phyloP scores from a whole-genome alignment of 2,329 filamentous ascomycete genomes.

The Alternaria arborescens region DNA sequence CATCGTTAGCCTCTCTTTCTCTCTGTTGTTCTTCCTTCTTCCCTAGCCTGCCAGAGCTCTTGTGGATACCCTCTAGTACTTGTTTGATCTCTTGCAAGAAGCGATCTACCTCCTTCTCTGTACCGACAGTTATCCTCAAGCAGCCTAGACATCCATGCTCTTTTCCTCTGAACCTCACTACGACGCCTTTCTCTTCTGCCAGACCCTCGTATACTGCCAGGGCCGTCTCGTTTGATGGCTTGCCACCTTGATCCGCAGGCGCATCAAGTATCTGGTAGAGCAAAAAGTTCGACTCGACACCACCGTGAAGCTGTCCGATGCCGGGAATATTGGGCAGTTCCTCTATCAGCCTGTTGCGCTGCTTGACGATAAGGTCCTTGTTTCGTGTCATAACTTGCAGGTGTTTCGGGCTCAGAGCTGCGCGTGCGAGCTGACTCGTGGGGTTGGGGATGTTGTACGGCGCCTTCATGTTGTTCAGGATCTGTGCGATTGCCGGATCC shows the following conservation, averaged over 20 bases:
- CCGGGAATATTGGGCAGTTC: constrained; percentile 80
- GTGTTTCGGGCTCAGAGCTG: constrained; percentile 73
- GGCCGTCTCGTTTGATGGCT: constrained; percentile 81
- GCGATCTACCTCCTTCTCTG: constrained; percentile 81
- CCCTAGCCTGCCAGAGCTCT: constrained; percentile 43
- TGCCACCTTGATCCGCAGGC: constrained; percentile 62
- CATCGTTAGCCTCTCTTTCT: constrained; percentile 60
- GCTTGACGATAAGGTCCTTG: constrained; percentile 72
- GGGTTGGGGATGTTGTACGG: constrained; percentile 95
- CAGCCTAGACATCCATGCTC: constrained; percentile 90
- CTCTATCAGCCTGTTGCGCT: constrained; percentile 77
- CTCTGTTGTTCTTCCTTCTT: constrained; percentile 55
- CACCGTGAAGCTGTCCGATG: constrained; percentile 82
- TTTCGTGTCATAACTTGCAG: constrained; percentile 77
- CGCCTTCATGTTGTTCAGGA: constrained; percentile 93
- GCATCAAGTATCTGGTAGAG: constrained; percentile 85
- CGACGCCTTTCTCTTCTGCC: constrained; percentile 86
- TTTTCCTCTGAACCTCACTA: constrained; percentile 92
- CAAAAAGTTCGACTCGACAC: constrained; percentile 84
- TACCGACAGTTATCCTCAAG: constrained; percentile 90
- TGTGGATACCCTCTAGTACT: constrained; percentile 60
- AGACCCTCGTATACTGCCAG: constrained; percentile 82
- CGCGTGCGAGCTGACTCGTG: constrained; percentile 80
- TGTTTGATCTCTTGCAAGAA: constrained; percentile 74
- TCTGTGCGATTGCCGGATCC: constrained; percentile 73